Percentiles rank a stretch among this genome's conserved stretches.
phyloP scores from a whole-genome alignment of 495 filamentous ascomycete genomes.

The Cercophora newfieldiana region DNA sequence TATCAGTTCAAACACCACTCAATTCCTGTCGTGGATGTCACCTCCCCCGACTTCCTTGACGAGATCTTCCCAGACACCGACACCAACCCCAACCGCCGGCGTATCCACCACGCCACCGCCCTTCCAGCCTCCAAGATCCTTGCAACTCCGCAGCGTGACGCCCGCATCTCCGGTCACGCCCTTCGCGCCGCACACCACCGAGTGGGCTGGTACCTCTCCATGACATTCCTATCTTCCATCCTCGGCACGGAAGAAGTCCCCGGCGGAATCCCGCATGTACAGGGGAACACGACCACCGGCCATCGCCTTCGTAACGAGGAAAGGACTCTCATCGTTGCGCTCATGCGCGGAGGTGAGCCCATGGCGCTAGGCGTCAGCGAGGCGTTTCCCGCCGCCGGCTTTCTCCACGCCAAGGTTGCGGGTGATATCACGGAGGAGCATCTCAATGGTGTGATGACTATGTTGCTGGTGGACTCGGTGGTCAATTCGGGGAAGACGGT shows the following conservation, averaged over 20 bases:
- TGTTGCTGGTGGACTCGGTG: conserved; percentile 64
- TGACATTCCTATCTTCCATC: conserved; percentile 46
- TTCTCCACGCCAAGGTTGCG: conserved; percentile 54
- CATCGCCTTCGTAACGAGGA: conserved; percentile 53
- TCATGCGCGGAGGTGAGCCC: conserved; percentile 68
- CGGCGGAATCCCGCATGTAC: conserved; percentile 52
- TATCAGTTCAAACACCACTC: conserved; percentile 46
- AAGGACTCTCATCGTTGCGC: conserved; percentile 56
- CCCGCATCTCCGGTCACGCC: conserved; percentile 42
- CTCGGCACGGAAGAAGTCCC: conserved; percentile 54
- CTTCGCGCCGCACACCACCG: conserved; percentile 54
- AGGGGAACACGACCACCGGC: conserved; percentile 50
- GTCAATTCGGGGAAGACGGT: conserved; percentile 59
- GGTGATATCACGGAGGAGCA: conserved; percentile 48
- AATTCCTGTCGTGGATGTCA: conserved; percentile 49
- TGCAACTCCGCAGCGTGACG: conserved; percentile 58
- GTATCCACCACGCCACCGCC: conserved; percentile 48
- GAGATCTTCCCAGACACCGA: conserved; percentile 32
- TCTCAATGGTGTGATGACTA: conserved; percentile 40
- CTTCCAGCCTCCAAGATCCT: conserved; percentile 53
- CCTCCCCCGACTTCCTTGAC: conserved; percentile 37
- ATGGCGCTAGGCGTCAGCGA: conserved; percentile 66
- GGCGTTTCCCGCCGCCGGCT: conserved; percentile 54
- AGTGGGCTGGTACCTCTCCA: conserved; percentile 58
- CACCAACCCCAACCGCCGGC: conserved; percentile 1